Base-by-base conservation (phyloP, 257 asterid genomes). In the Avicennia marina region DNA sequence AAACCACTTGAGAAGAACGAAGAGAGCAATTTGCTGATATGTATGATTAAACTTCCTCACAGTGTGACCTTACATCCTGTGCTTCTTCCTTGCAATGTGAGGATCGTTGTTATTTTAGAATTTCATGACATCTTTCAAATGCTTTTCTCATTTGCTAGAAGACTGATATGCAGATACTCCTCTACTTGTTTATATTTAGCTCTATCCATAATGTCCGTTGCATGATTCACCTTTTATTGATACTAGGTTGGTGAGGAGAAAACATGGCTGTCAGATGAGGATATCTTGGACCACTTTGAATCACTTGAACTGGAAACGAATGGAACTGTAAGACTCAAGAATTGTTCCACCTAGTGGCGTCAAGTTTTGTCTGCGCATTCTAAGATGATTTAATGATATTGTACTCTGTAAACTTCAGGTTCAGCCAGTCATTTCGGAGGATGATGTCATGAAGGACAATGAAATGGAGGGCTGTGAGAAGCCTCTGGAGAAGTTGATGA, bases 191-290 rank as follows among this genome's bases (percentile, higher is more conserved):
- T 29, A 29, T 29, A 29, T 2, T 26, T 59, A 41, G 39, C 61
- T 58, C 64, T 62, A 36, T 26, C n/a, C 58, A 64, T 67, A 32
- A 40, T 39, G 20, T 29, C 21, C 29, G 44, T 72, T 29, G 33
- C 53, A 60, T 64, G 63, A 53, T 45, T 21, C 51, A 58, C 58
- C 15, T 67, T 60, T 50, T 61, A 26, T 52, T 60, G 60, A 53
- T 64, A 53, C 63, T 54, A 89, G 97, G 83, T 69, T 72, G 78
- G 63, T 66, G 96, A 84, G 75, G 65, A 56, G 60, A 75, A 66
- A 78, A 77, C 95, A 15, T 93, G 99, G 99, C 75, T 93, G 82
- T 87, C 95, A 58, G 95, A 89, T 73, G 96, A 79, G 68, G 77
- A 58, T 40, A 72, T 75, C 63, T 55, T 89, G 87, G 81, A 75